Base-by-base conservation (phyloP, 139 green algal genomes). In the Chlamydomonas schloesseri region DNA sequence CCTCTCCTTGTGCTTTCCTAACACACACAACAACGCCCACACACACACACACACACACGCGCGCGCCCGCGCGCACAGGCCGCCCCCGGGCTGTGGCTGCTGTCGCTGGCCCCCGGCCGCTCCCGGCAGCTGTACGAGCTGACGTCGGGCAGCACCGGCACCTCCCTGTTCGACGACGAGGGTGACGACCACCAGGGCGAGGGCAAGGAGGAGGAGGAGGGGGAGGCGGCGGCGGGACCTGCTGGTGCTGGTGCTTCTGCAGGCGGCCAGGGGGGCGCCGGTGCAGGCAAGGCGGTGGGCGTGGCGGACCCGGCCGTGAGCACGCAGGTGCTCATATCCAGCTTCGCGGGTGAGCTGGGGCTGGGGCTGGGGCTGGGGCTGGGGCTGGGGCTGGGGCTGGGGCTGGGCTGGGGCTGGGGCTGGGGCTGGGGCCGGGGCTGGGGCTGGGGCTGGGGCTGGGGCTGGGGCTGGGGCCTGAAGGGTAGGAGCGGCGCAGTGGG, bases 21-120 rank as follows among this genome's bases (percentile, higher is more conserved):
- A 57, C 34, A 33, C 46, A 24, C 62, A 26, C 58, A 60, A 28
- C 23, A 20, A 34, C 62, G 67, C 78, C 29, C 50, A 23, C 31
- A 62, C 62, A 24, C 71, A 69, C 36, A 13, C 37, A 34, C 62
- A 74, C 64, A 42, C 50, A 17, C n/a, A 60, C 73, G 47, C 50
- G 3, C 21, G 23, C 73, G 10, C 55, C 34, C 34, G 4, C 55
- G 10, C 17, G 13, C 55, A 3, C 67, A 75, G 64, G 68, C 68
- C 5, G n/a, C 81, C 1, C 81, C 87, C 14, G 79, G 81, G 4
- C 75, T 67, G 65, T 93, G 88, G 90, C 37, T 86, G 74, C 74
- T 94, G 69, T 90, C 86, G 57, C 81, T 94, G 34, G 91, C 91
- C 0, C 84, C 87, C 0, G 91, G 91, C 73, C 82, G 88, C 64